Evolutionary conservation across 257 asterid genomes (phyloP), one percentile per base, ranked within the genome.

Genomic region (Plantago ovata): DNA sequence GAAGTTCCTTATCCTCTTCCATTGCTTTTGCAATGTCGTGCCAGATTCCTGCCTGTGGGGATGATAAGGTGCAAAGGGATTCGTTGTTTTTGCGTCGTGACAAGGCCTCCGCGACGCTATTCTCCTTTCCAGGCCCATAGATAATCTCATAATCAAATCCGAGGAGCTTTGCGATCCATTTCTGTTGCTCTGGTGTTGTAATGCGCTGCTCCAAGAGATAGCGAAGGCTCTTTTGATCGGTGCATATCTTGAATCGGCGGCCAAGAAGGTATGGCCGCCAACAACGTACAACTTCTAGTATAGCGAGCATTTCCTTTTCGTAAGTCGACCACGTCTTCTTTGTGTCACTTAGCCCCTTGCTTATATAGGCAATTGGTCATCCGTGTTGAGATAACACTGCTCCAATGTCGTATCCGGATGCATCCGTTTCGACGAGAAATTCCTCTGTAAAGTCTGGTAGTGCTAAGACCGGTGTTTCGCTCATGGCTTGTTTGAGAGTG

Each of bases 351-450:
- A 54, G 15, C 0, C 48, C 42, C 19, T 56, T 56, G 38, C 56
- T 42, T 6, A 64, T 8, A 9, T 6, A 64, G 0, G 63, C 45
- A 5, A 64, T 24, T 0, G 56, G 63, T 16, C 22, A 5, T 1
- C 52, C 58, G 3, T 18, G 2, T 20, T 64, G 56, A 0, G 23
- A 4, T 5, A 63, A 2, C 0, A 63, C 42, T 1, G 42, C 56
- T n/a, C 69, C 63, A 11, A 64, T 38, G 0, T 57, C 69, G 0
- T 1, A 8, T 0, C 33, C 38, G 0, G 33, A 54, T 1, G 63
- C 63, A 44, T 64, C 69, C 4, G 46, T 44, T 32, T 64, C 56
- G 0, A 64, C 10, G n/a, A 6, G 14, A 11, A 64, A 64, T 4
- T 39, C 49, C 11, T 20, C 4, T 1, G 10, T 1, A 21, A 59